Base-by-base conservation (phyloP, 2,329 filamentous ascomycete species). In the Aureobasidium sp. region DNA sequence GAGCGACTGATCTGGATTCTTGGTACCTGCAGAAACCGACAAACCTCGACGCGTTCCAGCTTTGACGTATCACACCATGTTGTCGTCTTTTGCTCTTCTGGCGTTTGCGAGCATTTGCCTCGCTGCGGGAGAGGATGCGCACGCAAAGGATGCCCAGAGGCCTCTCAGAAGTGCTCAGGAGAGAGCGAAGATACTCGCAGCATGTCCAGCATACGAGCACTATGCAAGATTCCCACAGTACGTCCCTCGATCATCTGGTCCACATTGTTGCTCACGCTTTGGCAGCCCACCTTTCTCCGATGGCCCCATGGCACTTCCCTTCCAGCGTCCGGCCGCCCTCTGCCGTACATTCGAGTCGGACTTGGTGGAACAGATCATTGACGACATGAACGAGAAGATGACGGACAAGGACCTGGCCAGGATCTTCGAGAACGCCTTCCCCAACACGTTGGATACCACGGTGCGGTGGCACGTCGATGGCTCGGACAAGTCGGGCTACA, bases 391-490 rank as follows among this genome's bases (percentile, higher is more conserved):
- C 6, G 80, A 83, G 29, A 86, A 84, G 57, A 88, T 99, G 76
- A 81, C 86, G 62, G 87, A 97, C 68, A 87, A 87, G 17, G 94
- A 97, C 67, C 82, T 99, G 13, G 93, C 93, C 3, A 85, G 92
- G 27, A 79, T 99, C 11, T 99, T 99, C 71, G 90, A 95, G 71
- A 99, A 99, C 70, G 86, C 93, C 2, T 97, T 95, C 65, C 93
- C 93, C 4, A 95, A 94, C 63, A 93, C 89, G 0, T 83, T 94
- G 3, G 91, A 96, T 69, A 96, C 91, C 0, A 96, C 91, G 0
- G 84, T 96, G 65, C 85, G 89, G 68, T 96, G 93, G 81, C 91
- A 96, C 70, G 86, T 87, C 4, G 84, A 87, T 64, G 87, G 79
- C 2, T 80, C 79, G 23, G 65, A 67, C 65, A 61, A 29, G 68